phyloP scores from a whole-genome alignment of 495 filamentous ascomycete species.

The Penicillium parvum region DNA sequence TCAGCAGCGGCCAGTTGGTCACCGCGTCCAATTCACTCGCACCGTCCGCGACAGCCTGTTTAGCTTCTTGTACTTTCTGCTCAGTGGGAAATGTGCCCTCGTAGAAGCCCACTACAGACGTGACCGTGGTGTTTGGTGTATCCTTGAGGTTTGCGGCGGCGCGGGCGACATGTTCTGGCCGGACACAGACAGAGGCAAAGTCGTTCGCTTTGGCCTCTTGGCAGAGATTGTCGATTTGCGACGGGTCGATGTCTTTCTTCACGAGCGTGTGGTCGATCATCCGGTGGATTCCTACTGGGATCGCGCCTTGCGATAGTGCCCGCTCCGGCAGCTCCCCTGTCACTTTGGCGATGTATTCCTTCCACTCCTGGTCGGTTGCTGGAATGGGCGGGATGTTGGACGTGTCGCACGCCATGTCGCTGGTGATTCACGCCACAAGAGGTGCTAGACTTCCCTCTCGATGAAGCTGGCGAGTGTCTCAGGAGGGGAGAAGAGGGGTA shows the following conservation, averaged over 20 bases:
- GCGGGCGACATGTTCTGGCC: conserved; percentile 48
- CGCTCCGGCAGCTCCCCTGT: conserved; percentile 22
- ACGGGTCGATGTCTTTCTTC: conserved; percentile 46
- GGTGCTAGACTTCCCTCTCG: neutral
- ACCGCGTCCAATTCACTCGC: conserved; percentile 67
- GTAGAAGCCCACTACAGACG: conserved; percentile 65
- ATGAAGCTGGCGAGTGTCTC: too few relatives aligned
- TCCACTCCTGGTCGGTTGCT: conserved; percentile 36
- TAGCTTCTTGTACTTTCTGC: conserved; percentile 53
- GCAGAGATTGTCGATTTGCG: conserved; percentile 59
- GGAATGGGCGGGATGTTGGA: conserved; percentile 29
- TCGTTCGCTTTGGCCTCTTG: conserved; percentile 53
- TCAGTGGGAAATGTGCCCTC: conserved; percentile 54
- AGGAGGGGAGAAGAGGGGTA: conserved; percentile 20
- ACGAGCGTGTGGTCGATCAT: conserved; percentile 66
- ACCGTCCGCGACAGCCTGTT: conserved; percentile 51
- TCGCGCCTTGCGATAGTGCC: conserved; percentile 21
- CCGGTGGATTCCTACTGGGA: conserved; percentile 24
- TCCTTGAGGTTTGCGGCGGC: conserved; percentile 50
- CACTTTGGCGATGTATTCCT: conserved; percentile 23
- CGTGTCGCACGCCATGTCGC: neutral
- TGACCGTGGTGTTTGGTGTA: conserved; percentile 44
- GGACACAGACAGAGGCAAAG: conserved; percentile 62
- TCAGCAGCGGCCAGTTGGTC: conserved; percentile 54
- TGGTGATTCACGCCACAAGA: neutral